phyloP scores from a whole-genome alignment of 495 filamentous ascomycete genomes.

The Pyrenula aspistea region DNA sequence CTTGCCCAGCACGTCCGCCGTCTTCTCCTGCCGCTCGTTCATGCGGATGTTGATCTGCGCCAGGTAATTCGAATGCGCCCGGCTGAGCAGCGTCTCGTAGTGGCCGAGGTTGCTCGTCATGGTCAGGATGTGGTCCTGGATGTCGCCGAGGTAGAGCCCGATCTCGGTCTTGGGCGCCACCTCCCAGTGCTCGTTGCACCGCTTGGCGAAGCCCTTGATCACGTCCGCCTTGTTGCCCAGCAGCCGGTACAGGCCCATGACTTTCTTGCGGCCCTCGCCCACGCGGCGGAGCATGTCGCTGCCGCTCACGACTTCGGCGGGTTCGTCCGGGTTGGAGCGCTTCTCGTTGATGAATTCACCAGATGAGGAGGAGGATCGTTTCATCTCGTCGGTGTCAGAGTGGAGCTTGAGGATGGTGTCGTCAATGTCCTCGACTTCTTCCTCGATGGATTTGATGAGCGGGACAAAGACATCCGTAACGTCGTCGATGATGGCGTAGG shows the following conservation, averaged over 20 bases:
- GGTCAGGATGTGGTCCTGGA: constrained; percentile 97
- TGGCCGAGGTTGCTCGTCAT: constrained; percentile 93
- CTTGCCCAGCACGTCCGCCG: constrained; percentile 85
- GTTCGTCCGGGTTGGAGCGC: constrained; percentile 25
- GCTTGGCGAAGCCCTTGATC: constrained; percentile 97
- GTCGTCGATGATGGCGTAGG: constrained; percentile 94
- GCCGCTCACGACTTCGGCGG: constrained; percentile 26
- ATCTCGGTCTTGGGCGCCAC: constrained; percentile 92
- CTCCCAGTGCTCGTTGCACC: constrained; percentile 97
- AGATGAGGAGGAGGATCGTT: constrained; percentile 7
- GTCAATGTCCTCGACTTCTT: constrained; percentile 84
- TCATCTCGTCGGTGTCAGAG: constrained; percentile 31
- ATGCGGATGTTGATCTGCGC: constrained; percentile 91
- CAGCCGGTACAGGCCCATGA: constrained; percentile 86
- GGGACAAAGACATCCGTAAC: constrained; percentile 94
- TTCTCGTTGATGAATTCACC: constrained; percentile 21
- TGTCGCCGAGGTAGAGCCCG: constrained; percentile 89
- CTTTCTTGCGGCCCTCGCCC: constrained; percentile 89
- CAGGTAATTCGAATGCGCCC: constrained; percentile 92
- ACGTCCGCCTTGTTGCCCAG: constrained; percentile 97
- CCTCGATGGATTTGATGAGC: constrained; percentile 75
- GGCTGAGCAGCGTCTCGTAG: constrained; percentile 92
- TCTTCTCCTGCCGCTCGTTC: constrained; percentile 96
- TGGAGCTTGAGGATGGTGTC: constrained; percentile 70
- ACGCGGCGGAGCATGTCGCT: constrained; percentile 82